Percentiles rank a stretch among this genome's conserved stretches.
Conservation (phyloP, 768 basidiomycete genomes). For the Amanita pseudoporphyria region DNA sequence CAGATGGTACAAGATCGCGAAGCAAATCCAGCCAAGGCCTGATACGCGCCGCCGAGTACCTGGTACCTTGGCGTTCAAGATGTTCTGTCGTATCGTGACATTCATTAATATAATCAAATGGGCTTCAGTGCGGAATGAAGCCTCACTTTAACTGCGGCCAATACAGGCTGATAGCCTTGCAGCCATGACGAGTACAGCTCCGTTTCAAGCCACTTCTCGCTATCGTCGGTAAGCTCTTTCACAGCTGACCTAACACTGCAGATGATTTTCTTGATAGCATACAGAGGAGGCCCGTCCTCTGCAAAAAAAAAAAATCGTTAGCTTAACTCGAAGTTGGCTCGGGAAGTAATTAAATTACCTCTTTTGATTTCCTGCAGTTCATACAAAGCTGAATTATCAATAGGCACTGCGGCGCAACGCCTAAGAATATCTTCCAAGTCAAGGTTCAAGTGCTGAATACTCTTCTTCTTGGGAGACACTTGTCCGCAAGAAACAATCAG, state of each 20-base stretch:
- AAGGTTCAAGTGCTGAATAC: conserved; percentile 12
- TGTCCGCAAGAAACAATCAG: background rate
- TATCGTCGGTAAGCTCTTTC: conserved; percentile 18
- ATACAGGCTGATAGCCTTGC: conserved; percentile 27
- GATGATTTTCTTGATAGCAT: conserved; percentile 23
- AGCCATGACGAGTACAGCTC: conserved; percentile 36
- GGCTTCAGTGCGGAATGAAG: background rate
- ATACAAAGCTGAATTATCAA: conserved; percentile 11
- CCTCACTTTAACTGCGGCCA: conserved; percentile 28
- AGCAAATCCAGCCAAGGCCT: conserved; percentile 30
- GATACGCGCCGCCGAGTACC: conserved; percentile 25
- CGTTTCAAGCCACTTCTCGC: conserved; percentile 26
- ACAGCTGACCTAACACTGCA: conserved; percentile 23
- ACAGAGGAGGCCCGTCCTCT: conserved; percentile 9
- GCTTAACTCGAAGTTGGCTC: conserved; percentile 9
- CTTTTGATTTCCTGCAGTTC: conserved; percentile 18
- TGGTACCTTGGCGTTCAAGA: conserved; percentile 26
- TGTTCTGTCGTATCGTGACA: conserved; percentile 19
- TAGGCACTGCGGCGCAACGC: conserved; percentile 12
- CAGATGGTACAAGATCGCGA: conserved; percentile 30
- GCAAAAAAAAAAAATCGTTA: background rate
- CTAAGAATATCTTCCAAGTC: conserved; percentile 17
- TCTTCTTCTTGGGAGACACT: conserved; percentile 11
- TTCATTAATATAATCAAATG: background rate
- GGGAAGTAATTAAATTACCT: conserved; percentile 6